A percentile compares a stretch with the other conserved stretches of the same genome.
Conservation (phyloP, 2,329 filamentous ascomycete genomes). For the Colletotrichum karsti region DNA sequence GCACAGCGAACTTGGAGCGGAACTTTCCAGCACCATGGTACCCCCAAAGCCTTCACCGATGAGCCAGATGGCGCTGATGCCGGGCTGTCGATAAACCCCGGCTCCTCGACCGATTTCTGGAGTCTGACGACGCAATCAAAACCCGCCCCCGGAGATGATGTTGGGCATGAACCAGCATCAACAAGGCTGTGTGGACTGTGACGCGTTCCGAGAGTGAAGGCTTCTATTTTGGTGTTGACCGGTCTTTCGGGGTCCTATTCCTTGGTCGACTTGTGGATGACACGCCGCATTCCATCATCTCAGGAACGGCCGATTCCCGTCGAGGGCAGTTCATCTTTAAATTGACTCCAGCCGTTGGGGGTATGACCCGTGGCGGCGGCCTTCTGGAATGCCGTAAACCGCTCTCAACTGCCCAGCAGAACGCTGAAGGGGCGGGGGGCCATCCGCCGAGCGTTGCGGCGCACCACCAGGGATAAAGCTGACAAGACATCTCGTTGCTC, state of each 20-base stretch:
- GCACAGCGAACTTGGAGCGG: background rate
- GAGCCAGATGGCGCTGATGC: background rate
- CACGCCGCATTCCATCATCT: background rate
- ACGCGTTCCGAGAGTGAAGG: conserved; percentile 10
- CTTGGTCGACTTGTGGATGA: background rate
- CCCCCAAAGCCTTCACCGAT: background rate
- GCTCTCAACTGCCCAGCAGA: background rate
- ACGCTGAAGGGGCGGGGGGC: background rate
- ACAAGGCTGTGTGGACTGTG: background rate
- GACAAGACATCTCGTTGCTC: background rate
- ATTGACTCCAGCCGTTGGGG: background rate
- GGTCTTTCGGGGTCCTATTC: background rate
- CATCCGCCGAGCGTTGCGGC: background rate
- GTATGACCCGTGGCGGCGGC: background rate
- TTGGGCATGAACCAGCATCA: background rate
- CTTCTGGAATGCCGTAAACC: background rate
- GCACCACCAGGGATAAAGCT: background rate
- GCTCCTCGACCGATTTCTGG: background rate
- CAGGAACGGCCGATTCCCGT: background rate
- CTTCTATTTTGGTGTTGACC: conserved; percentile 21
- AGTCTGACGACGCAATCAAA: background rate
- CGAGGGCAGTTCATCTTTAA: background rate
- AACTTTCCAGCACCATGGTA: background rate
- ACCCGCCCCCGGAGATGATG: conserved; percentile 18
- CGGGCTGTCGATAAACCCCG: background rate